These are phyloP conservation scores for Chlamydomonas schloesseri DNA, from an alignment of 139 green algal genomes.

Conservation along the genomic window DNA sequence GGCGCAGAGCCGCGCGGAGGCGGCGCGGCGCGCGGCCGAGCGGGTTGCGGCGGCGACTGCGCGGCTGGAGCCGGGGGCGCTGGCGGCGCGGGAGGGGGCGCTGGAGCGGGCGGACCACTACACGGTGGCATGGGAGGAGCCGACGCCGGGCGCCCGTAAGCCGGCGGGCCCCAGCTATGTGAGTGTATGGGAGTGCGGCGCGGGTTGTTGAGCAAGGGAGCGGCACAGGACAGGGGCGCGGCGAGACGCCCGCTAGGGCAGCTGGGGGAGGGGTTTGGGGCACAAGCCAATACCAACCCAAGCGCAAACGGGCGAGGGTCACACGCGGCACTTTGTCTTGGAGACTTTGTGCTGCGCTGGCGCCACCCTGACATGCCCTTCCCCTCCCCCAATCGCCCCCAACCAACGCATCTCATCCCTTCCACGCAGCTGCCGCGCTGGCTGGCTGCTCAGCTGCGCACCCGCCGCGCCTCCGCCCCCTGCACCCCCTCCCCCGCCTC, in stretches of 20 bases:
- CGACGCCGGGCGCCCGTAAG: neutral
- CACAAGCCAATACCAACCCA: no score
- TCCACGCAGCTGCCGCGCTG: neutral
- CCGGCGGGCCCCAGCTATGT: constrained; percentile 16
- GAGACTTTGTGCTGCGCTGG: no score
- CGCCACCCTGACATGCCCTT: no score
- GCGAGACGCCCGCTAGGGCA: no score
- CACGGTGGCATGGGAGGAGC: neutral
- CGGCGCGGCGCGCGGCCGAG: no score
- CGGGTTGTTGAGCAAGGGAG: no score
- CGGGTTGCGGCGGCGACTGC: neutral
- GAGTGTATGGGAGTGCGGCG: neutral
- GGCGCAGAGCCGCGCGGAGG: neutral
- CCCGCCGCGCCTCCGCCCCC: neutral
- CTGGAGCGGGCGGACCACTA: neutral
- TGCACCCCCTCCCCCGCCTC: neutral
- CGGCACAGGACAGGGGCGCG: no score
- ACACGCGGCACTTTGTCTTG: no score
- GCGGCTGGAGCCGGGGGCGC: neutral
- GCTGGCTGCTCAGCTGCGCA: neutral
- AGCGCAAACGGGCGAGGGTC: no score
- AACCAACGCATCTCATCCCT: neutral
- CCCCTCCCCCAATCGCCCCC: neutral
- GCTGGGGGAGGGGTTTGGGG: no score
- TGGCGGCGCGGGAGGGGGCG: neutral